phyloP scores from a whole-genome alignment of 345 rosid genomes.

The Citrus cavaleriei region DNA sequence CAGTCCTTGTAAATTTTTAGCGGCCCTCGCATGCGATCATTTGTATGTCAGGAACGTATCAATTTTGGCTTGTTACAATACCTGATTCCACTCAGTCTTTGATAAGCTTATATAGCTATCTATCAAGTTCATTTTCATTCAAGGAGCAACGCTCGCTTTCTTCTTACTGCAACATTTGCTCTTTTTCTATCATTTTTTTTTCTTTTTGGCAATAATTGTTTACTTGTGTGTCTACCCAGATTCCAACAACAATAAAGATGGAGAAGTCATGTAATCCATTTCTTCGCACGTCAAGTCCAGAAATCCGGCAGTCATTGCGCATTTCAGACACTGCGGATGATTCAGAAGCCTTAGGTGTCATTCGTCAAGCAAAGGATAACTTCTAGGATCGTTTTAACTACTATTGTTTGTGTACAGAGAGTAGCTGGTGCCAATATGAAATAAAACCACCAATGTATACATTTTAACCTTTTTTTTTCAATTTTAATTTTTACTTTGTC shows the following conservation, averaged over 20 bases:
- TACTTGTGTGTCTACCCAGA: slow-evolving; percentile 28
- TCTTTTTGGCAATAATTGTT: not conserved
- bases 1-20: no score
- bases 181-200: not conserved
- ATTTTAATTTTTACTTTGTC: no score
- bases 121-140: not conserved
- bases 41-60: not conserved
- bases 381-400: slow-evolving; percentile 32
- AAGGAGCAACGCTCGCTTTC: not conserved
- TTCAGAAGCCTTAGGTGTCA: slow-evolving; percentile 62
- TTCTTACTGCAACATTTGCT: not conserved
- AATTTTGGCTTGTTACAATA: not conserved
- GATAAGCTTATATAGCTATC: no score
- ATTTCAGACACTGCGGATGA: slow-evolving; percentile 66
- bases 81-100: not conserved
- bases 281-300: slow-evolving; percentile 67
- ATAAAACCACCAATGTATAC: slow-evolving; percentile 2
- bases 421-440: slow-evolving; percentile 13
- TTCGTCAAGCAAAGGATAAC: slow-evolving; percentile 74
- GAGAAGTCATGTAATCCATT: slow-evolving; percentile 94
- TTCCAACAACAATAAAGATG: slow-evolving; percentile 70
- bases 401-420: slow-evolving; percentile 36
- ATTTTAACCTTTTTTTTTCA: not conserved
- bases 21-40: not conserved
- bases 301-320: slow-evolving; percentile 54